Evolutionary conservation across 768 basidiomycete species (phyloP), one percentile per base, ranked within the genome.

Genomic region (Leucocoprinus leucothites): DNA sequence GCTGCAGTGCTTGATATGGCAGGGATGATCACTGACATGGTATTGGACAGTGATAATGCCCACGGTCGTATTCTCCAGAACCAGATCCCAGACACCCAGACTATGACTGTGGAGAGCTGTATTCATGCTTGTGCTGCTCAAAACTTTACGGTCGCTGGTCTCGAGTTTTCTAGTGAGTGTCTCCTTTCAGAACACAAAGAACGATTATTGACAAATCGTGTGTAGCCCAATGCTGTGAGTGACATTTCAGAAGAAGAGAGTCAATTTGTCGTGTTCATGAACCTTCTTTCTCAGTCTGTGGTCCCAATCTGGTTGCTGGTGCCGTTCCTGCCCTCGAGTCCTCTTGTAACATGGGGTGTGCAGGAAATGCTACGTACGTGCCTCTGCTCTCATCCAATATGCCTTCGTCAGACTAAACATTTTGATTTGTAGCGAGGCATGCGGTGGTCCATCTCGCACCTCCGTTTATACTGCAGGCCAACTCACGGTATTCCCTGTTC

Each of bases 291-390:
- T 18, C 49, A 89, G 87, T 84, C 70, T 94, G 92, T 60, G 89
- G 88, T 2, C 76, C 90, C 63, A 69, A 73, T 9, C 71, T 92
- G 45, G 71, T 84, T 11, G 75, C 80, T 26, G 86, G 85, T 9
- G 89, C 87, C 1, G 80, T 76, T 1, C 46, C 62, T 14, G 79
- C 77, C 0, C 58, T 72, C 1, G 77, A 78, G 1, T 67, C 71
- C 2, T 76, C 76, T 34, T 95, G 93, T 64, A 82, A 79, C 65
- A 89, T 87, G 86, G 76, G 74, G 0, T 95, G 93, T 58, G 77
- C 77, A 16, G 93, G 90, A 21, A 85, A 84, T 56, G 36, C 81
- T 9, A 74, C 79, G 88, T 87, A 59, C 61, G 85, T 65, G n/a
- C 49, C 7, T 40, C 48, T 41, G 9, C 1, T 22, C 56, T 28